Conservation (phyloP, 768 basidiomycete genomes). For the Pleurotus cornucopiae region DNA sequence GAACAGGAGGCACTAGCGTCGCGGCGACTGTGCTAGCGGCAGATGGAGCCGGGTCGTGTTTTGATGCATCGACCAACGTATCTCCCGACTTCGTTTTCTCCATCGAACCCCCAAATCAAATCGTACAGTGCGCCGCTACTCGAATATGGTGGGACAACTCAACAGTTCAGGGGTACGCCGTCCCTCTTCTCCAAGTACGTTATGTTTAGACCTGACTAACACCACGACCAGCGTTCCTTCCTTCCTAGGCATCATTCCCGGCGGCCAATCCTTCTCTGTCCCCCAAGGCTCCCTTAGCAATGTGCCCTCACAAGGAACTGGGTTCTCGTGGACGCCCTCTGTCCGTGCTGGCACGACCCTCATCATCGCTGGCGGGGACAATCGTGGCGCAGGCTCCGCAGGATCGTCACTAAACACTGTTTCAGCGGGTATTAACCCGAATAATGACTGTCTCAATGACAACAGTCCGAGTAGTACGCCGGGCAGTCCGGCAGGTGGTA, state of each 20-base stretch:
- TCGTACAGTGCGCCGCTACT: conserved; percentile 60
- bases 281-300: conserved; percentile 46
- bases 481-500: conserved; percentile 71
- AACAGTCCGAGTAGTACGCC: conserved; percentile 75
- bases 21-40: conserved; percentile 53
- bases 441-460: conserved; percentile 50
- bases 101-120: conserved; percentile 55
- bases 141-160: conserved; percentile 64
- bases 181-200: conserved; percentile 1
- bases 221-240: conserved; percentile 39
- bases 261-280: conserved; percentile 70
- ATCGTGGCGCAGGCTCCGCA: conserved; percentile 60
- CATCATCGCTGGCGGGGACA: conserved; percentile 63
- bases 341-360: conserved; percentile 64
- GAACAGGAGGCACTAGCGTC: conserved; percentile 71
- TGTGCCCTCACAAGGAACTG: conserved; percentile 43
- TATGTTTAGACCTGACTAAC: background rate
- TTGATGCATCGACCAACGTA: conserved; percentile 43
- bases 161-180: conserved; percentile 47
- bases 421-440: conserved; percentile 41
- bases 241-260: conserved; percentile 74
- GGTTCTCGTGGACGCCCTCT: conserved; percentile 66
- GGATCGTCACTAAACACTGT: conserved; percentile 63
- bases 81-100: conserved; percentile 55
- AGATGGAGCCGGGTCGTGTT: conserved; percentile 49